A percentile compares a stretch with the other conserved stretches of the same genome.
These are phyloP conservation scores for Metrosideros polymorpha DNA, from an alignment of 441 rosid species.

Conservation along the genomic window DNA sequence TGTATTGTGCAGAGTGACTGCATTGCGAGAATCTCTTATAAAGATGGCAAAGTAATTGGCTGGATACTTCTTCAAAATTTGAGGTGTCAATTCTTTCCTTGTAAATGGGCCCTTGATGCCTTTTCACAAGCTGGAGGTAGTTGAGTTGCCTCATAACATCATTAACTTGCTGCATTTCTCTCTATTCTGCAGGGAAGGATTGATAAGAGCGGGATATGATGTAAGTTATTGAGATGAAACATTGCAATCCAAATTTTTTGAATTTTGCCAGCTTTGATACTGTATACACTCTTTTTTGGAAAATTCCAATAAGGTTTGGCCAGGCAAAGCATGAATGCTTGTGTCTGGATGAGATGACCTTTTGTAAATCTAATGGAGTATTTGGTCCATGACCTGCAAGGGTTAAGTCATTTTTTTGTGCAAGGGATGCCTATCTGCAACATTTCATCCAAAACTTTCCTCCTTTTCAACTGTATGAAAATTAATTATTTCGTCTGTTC, in stretches of 20 bases:
- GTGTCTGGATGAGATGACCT: neutral
- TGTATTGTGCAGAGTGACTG: constrained; percentile 62
- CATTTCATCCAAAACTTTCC: neutral
- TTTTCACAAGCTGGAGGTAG: neutral
- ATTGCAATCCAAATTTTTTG: neutral
- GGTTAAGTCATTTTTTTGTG: neutral
- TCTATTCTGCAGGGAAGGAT: constrained; percentile 39
- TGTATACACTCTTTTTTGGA: neutral
- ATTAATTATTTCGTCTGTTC: neutral
- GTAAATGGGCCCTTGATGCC: neutral
- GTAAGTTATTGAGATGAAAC: constrained; percentile 31
- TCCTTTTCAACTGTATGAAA: neutral
- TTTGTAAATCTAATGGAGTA: neutral
- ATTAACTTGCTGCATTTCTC: neutral
- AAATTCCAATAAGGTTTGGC: neutral
- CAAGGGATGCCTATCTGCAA: neutral
- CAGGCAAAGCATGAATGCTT: neutral
- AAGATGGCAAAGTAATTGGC: constrained; percentile 58
- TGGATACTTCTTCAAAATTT: constrained; percentile 81
- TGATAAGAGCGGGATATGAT: constrained; percentile 45
- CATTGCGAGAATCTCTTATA: constrained; percentile 85
- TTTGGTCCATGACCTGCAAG: neutral
- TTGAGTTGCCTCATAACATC: neutral
- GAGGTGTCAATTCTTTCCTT: constrained; percentile 34
- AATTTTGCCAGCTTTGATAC: neutral